A percentile compares a stretch with the other conserved stretches of the same genome.
These are phyloP conservation scores for Adansonia madagascariensis DNA, from an alignment of 441 rosid genomes.

Conservation along the genomic window DNA sequence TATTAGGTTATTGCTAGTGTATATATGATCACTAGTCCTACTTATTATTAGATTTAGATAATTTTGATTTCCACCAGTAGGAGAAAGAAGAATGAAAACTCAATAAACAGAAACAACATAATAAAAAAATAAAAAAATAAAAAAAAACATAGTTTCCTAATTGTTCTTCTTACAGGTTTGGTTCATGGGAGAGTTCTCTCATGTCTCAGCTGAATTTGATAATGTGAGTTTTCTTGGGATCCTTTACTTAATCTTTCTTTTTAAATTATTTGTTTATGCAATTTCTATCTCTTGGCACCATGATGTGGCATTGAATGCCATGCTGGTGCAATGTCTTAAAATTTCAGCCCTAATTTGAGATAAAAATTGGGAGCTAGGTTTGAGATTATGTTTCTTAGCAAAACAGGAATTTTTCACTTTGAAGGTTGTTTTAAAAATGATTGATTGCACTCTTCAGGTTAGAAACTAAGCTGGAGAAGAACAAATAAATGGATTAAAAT, in stretches of 20 bases:
- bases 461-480: background rate
- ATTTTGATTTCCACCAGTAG: background rate
- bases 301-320: constrained; percentile 9
- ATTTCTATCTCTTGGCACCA: constrained; percentile 10
- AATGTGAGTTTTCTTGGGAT: constrained; percentile 44
- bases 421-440: constrained; percentile 24
- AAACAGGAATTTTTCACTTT: background rate
- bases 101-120: background rate
- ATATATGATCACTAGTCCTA: constrained; percentile 1
- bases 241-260: background rate
- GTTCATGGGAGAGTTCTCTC: constrained; percentile 77
- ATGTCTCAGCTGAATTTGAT: constrained; percentile 62
- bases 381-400: constrained; percentile 1
- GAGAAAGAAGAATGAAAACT: background rate
- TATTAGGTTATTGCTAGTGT: background rate
- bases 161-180: constrained; percentile 46
- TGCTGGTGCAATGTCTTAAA: background rate
- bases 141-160: background rate
- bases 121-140: background rate
- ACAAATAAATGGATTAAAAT: constrained; percentile 18
- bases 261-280: background rate
- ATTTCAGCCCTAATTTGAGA: constrained; percentile 12
- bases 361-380: background rate
- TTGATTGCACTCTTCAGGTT: background rate
- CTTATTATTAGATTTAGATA: constrained; percentile 4